Evolutionary conservation across 2,329 filamentous ascomycete genomes (phyloP), one percentile per base, ranked within the genome.

Genomic region (Xylaria multiplex): DNA sequence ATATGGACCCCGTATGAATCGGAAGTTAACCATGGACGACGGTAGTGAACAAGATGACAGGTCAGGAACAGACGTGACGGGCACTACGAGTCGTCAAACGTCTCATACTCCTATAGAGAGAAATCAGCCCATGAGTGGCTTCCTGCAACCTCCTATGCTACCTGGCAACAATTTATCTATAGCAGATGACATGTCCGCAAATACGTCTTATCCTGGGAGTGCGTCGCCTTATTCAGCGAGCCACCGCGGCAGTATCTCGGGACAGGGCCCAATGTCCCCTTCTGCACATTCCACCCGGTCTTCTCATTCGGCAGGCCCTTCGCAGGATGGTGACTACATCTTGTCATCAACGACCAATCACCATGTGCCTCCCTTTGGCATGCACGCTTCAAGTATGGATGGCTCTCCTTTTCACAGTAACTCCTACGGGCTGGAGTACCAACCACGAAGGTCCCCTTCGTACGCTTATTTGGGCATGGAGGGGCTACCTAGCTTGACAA

Each of bases 31-130:
- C 2, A 13, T 14, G 30, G 2, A 72, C 64, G 42, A 72, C 64
- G 42, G 46, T 61, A 84, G 82, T 75, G 82, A 84, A 61, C 79
- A 81, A 62, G 82, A 83, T 70, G 81, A 83, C 59, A 79, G 77
- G 57, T 73, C 76, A 22, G 80, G 75, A 8, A 74, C 68, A 57
- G 67, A 70, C 32, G 70, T 70, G 16, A 66, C 72, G 22, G 69
- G 69, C 8, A 73, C 70, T 49, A 67, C 67, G 6, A 76, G 75
- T 60, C 74, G 76, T 19, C 75, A 71, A 11, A 65, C 71, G 11
- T 76, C 78, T 43, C 69, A 71, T 35, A 64, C 69, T 22, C 70
- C 74, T 5, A 48, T 66, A 7, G 71, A 73, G 8, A 73, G 72
- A 40, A 68, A 68, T 22, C 30, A 54, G 30, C 45, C 53, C 19